Evolutionary conservation across 176 grass and related monocot species (phyloP).

Genomic region (Rhynchospora tenuis): DNA sequence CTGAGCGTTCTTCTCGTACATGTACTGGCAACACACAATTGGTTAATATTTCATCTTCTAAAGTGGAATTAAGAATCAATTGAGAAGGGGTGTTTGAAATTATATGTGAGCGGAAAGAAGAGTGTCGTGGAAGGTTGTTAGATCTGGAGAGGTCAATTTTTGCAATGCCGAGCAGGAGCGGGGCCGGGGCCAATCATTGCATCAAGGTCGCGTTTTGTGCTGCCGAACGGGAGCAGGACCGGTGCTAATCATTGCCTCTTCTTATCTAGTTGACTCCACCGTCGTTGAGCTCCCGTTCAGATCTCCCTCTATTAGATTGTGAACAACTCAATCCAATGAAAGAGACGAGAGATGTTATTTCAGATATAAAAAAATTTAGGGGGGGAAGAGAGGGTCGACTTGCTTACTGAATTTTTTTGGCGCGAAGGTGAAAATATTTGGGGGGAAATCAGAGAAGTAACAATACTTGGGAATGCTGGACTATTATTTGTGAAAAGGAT

Average conservation of each 20-base stretch:
- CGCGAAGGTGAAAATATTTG: too few relatives aligned
- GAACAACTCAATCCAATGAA: too few relatives aligned
- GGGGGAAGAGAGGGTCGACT: too few relatives aligned
- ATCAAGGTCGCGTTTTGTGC: not conserved
- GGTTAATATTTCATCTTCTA: not conserved
- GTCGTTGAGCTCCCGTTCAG: conserved; percentile 20
- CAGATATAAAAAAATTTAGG: too few relatives aligned
- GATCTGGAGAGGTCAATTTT: conserved; percentile 86
- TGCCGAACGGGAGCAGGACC: too few relatives aligned
- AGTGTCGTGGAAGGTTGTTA: conserved; percentile 81
- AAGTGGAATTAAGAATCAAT: not conserved
- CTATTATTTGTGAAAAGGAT: too few relatives aligned
- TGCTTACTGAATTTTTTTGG: too few relatives aligned
- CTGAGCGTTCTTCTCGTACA: conserved; percentile 61
- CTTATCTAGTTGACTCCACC: conserved; percentile 21
- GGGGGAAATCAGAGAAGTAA: too few relatives aligned
- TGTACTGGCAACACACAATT: conserved; percentile 24
- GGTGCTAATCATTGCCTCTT: not conserved
- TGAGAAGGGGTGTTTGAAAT: not conserved
- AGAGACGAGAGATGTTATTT: too few relatives aligned
- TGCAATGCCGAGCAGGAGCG: conserved; percentile 33
- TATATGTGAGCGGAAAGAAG: conserved; percentile 87
- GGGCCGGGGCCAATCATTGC: conserved; percentile 64
- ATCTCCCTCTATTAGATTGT: too few relatives aligned
- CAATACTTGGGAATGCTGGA: too few relatives aligned